These are phyloP conservation scores for Mariannaea elegans DNA, from an alignment of 2,329 filamentous ascomycete species.

Conservation along the genomic window DNA sequence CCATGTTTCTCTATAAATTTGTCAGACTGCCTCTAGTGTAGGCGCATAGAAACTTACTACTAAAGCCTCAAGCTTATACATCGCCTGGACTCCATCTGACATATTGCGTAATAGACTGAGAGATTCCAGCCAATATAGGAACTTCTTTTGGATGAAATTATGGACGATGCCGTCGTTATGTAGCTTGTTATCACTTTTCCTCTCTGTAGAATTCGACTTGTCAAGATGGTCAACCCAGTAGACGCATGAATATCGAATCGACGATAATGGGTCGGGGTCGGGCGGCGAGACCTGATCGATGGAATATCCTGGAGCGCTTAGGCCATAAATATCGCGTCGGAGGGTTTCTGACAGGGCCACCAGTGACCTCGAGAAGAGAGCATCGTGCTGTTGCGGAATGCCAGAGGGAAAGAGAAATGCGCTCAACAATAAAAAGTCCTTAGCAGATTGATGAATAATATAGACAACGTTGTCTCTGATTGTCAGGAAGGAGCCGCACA, in stretches of 20 bases:
- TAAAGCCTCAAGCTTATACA: not conserved
- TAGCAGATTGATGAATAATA: constrained; percentile 55
- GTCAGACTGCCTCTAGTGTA: too few species aligned
- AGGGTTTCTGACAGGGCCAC: constrained; percentile 41
- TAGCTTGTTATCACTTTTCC: constrained; percentile 34
- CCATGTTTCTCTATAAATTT: too few species aligned
- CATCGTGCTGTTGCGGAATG: constrained; percentile 36
- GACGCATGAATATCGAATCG: constrained; percentile 29
- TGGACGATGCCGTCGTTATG: not conserved
- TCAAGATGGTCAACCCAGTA: constrained; percentile 33
- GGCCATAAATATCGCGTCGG: constrained; percentile 46
- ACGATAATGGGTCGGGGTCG: constrained; percentile 22
- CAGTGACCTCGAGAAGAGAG: constrained; percentile 48
- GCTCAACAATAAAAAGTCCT: constrained; percentile 51
- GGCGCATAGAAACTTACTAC: not conserved
- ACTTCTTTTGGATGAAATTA: not conserved
- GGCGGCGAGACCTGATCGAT: constrained; percentile 18
- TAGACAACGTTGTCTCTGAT: constrained; percentile 40
- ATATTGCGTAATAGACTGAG: constrained; percentile 45
- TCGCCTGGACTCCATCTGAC: not conserved
- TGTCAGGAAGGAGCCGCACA: constrained; percentile 53
- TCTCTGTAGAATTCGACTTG: not conserved
- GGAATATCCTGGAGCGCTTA: constrained; percentile 28
- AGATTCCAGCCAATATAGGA: constrained; percentile 54
- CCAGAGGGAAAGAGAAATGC: constrained; percentile 43